phyloP scores from a whole-genome alignment of 495 filamentous ascomycete species.

The Schizothecium vesticola region DNA sequence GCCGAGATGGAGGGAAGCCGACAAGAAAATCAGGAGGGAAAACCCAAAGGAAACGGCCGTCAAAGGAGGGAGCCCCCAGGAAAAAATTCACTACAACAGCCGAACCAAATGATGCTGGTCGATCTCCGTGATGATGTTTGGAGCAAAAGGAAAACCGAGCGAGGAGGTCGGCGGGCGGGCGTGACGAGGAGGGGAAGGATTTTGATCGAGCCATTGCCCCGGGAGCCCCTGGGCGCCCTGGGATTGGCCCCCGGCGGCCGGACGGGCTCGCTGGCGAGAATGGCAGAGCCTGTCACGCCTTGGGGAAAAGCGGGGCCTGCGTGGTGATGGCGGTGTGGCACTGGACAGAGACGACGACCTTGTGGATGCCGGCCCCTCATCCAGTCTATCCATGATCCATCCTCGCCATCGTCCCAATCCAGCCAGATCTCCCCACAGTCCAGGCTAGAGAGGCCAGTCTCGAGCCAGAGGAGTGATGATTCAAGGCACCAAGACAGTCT shows the following conservation, averaged over 20 bases:
- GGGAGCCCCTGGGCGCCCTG: conserved; percentile 18
- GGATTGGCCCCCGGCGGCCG: neutral
- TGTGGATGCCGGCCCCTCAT: neutral
- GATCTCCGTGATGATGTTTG: conserved; percentile 27
- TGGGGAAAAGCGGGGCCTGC: neutral
- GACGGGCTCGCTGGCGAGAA: neutral
- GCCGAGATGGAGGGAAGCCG: conserved; percentile 15
- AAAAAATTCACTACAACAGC: conserved; percentile 38
- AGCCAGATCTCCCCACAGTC: neutral
- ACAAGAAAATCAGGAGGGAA: conserved; percentile 25
- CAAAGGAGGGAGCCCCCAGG: conserved; percentile 43
- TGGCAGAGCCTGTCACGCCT: neutral
- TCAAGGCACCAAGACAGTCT: neutral
- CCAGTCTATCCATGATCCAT: no score
- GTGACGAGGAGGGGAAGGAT: conserved; percentile 28
- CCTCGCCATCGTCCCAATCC: neutral
- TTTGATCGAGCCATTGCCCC: conserved; percentile 29
- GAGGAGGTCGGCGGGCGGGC: conserved; percentile 13
- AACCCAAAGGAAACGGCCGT: conserved; percentile 47
- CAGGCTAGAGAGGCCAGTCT: neutral
- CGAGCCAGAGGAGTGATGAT: no score
- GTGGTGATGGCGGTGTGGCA: neutral
- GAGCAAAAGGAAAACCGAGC: conserved; percentile 21
- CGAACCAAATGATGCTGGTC: conserved; percentile 27
- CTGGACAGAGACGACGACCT: neutral